A percentile compares a stretch with the other conserved stretches of the same genome.
phyloP scores from a whole-genome alignment of 495 filamentous ascomycete species.

The Xylaria cubensis region DNA sequence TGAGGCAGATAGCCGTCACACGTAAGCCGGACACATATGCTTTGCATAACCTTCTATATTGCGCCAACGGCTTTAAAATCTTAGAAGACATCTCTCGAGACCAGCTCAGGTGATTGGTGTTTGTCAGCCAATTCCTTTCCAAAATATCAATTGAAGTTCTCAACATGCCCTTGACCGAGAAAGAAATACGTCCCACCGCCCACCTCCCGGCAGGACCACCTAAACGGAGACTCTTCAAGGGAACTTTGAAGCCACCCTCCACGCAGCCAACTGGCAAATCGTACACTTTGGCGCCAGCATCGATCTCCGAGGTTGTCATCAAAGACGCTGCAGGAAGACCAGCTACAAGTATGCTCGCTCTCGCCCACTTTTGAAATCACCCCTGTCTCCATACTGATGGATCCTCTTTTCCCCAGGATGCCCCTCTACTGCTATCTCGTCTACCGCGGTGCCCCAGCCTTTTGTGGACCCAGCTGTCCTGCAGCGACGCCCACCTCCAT shows the following conservation, averaged over 20 bases:
- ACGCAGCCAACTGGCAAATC: conserved; percentile 35
- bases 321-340: conserved; percentile 32
- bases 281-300: conserved; percentile 43
- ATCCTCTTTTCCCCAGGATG: conserved; percentile 20
- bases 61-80: not conserved
- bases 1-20: not conserved
- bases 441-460: conserved; percentile 45
- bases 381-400: conserved; percentile 9
- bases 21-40: not conserved
- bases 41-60: not conserved
- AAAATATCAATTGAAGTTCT: not conserved
- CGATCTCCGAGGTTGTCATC: conserved; percentile 43
- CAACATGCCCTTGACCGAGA: conserved; percentile 15
- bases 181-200: conserved; percentile 7
- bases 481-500: conserved; percentile 27
- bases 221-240: conserved; percentile 34
- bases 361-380: not conserved
- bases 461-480: conserved; percentile 50
- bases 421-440: conserved; percentile 40
- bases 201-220: conserved; percentile 11
- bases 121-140: not conserved
- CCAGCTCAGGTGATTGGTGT: not conserved
- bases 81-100: not conserved
- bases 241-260: conserved; percentile 33
- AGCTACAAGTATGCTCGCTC: conserved; percentile 29